Conservation (phyloP, 1,139 yeast species). For the Zygotorulaspora mrakii region DNA sequence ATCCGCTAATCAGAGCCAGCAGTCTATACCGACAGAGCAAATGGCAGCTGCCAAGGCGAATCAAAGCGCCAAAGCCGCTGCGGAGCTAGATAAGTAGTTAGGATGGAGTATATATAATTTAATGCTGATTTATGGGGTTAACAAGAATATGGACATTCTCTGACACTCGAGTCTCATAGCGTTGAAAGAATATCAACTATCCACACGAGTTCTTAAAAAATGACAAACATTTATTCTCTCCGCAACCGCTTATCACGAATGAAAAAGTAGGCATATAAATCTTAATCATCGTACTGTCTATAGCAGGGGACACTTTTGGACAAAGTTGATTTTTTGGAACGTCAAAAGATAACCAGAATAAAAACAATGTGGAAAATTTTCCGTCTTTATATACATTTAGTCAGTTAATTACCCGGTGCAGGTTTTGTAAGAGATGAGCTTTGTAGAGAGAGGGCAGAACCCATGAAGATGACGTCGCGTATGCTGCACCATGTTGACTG, state of each 20-base stretch:
- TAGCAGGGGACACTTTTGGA: slow-evolving; percentile 43
- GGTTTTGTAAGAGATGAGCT: no score
- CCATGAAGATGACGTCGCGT: no score
- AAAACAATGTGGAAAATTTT: slow-evolving; percentile 9
- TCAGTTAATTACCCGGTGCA: background rate
- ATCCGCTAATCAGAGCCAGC: background rate
- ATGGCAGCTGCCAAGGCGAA: no score
- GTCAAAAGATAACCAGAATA: no score
- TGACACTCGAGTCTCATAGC: slow-evolving; percentile 56
- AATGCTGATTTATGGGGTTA: background rate
- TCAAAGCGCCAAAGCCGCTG: no score
- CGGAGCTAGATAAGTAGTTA: no score
- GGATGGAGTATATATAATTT: no score
- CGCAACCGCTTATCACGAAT: slow-evolving; percentile 37
- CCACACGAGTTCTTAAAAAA: slow-evolving; percentile 58
- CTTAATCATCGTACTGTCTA: slow-evolving; percentile 44
- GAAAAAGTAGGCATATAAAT: slow-evolving; percentile 19
- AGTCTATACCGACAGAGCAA: slow-evolving; percentile 1
- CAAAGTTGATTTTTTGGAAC: slow-evolving; percentile 35
- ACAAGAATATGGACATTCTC: slow-evolving; percentile 46
- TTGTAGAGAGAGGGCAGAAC: no score
- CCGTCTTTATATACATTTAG: slow-evolving; percentile 1
- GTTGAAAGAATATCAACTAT: slow-evolving; percentile 26
- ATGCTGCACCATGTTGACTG: no score
- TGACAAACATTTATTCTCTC: slow-evolving; percentile 42